Evolutionary conservation across 2,329 filamentous ascomycete species (phyloP).

Genomic region (Xylaria digitata): DNA sequence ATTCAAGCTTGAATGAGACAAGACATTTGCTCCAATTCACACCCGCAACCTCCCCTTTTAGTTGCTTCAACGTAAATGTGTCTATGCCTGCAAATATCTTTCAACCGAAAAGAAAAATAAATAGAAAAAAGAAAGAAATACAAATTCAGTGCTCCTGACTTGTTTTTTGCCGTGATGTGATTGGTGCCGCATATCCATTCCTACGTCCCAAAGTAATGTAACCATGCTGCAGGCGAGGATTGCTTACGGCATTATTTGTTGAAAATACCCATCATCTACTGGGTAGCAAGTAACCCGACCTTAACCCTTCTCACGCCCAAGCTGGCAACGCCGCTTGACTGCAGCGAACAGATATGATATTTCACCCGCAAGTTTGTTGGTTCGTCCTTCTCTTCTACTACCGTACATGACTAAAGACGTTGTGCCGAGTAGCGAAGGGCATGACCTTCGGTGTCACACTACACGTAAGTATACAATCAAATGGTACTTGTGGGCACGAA

Average conservation of each 20-base stretch:
- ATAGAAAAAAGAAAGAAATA: conserved; percentile 8
- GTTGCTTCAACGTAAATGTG: conserved; percentile 23
- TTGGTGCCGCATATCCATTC: not conserved
- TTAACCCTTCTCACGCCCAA: conserved; percentile 5
- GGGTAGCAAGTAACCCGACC: not conserved
- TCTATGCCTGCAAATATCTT: conserved; percentile 13
- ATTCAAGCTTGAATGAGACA: not conserved
- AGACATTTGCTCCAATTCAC: conserved; percentile 1
- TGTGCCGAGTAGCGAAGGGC: not conserved
- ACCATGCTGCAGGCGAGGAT: conserved; percentile 9
- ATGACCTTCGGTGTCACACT: conserved; percentile 16
- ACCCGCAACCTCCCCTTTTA: not conserved
- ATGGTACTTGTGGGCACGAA: conserved; percentile 27
- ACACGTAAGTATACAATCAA: conserved; percentile 15
- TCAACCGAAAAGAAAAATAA: conserved; percentile 9
- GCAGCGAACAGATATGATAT: conserved; percentile 5
- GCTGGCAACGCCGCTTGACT: conserved; percentile 14
- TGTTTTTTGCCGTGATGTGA: conserved; percentile 3
- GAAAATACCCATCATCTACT: not conserved
- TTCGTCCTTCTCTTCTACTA: not conserved
- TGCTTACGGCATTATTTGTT: conserved; percentile 19
- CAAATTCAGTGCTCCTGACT: not conserved
- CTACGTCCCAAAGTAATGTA: conserved; percentile 15
- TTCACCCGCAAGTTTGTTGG: conserved; percentile 5
- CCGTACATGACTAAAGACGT: not conserved